phyloP scores from a whole-genome alignment of 2,329 filamentous ascomycete species.

The Aspergillus sp. region DNA sequence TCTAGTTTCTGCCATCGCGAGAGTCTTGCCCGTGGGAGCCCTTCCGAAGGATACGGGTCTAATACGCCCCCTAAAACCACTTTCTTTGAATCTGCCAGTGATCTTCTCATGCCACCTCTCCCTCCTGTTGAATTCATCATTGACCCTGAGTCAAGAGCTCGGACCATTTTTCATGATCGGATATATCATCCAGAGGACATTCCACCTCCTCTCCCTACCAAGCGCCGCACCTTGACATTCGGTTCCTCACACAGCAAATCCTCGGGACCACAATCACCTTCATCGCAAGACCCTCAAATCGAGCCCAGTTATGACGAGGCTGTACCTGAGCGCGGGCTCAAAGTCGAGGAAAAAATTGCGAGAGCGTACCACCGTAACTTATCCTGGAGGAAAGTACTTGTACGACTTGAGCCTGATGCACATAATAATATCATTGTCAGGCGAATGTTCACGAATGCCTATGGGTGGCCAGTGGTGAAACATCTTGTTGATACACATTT shows the following conservation, averaged over 20 bases:
- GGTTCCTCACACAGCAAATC: slow-evolving; percentile 20
- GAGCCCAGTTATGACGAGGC: slow-evolving; percentile 13
- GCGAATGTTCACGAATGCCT: slow-evolving; percentile 94
- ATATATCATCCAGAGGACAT: slow-evolving; percentile 94
- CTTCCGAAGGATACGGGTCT: slow-evolving; percentile 51
- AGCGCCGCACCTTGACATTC: slow-evolving; percentile 41
- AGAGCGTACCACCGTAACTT: slow-evolving; percentile 89
- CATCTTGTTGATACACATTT: slow-evolving; percentile 96
- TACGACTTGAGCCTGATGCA: slow-evolving; percentile 91
- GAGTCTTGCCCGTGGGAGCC: slow-evolving; percentile 50
- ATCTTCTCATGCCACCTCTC: slow-evolving; percentile 85
- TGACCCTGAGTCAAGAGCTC: slow-evolving; percentile 75
- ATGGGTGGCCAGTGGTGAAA: slow-evolving; percentile 95
- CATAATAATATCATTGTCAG: slow-evolving; percentile 98
- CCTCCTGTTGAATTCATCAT: slow-evolving; percentile 79
- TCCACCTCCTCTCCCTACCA: slow-evolving; percentile 66
- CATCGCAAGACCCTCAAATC: slow-evolving; percentile 12
- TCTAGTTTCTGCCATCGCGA: slow-evolving; percentile 8
- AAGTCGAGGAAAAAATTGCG: slow-evolving; percentile 96
- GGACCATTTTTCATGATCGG: slow-evolving; percentile 95
- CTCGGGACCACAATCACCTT: slow-evolving; percentile 11
- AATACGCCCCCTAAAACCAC: slow-evolving; percentile 83
- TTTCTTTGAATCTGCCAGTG: slow-evolving; percentile 91
- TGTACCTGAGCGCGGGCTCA: slow-evolving; percentile 57
- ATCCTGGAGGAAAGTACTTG: slow-evolving; percentile 94